A percentile compares a stretch with the other conserved stretches of the same genome.
phyloP scores from a whole-genome alignment of 129 eudicot genomes.

The Artemisia tridentata region DNA sequence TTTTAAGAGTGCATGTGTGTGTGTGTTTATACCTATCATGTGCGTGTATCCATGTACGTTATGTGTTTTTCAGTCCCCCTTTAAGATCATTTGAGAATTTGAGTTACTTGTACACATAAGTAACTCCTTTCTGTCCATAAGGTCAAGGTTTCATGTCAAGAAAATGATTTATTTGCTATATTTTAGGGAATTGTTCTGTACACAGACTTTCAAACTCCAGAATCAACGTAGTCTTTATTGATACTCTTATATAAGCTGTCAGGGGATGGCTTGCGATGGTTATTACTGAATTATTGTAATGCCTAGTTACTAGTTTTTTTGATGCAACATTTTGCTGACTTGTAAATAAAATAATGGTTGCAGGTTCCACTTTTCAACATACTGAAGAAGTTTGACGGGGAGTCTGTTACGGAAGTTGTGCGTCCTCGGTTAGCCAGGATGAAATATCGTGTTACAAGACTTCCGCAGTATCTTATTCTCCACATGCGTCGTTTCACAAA shows the following conservation, averaged over 20 bases:
- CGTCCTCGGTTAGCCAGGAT: conserved; percentile 94
- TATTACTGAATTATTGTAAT: neutral
- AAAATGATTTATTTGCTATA: neutral
- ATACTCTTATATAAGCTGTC: neutral
- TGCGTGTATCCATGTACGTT: neutral
- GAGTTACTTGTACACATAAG: neutral
- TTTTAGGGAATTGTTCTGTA: neutral
- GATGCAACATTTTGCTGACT: neutral
- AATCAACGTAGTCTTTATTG: neutral
- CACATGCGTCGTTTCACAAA: conserved; percentile 97
- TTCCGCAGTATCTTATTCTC: conserved; percentile 88
- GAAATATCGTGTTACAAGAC: conserved; percentile 87
- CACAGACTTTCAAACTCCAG: neutral
- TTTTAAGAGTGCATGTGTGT: no score
- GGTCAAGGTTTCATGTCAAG: neutral
- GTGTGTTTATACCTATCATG: neutral
- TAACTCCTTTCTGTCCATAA: neutral
- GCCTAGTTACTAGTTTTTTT: neutral
- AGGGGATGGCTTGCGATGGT: neutral
- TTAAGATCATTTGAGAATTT: neutral
- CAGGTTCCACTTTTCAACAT: conserved; percentile 98
- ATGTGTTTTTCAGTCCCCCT: neutral
- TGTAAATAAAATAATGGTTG: conserved; percentile 9
- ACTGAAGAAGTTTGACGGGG: conserved; percentile 96
- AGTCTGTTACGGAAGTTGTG: conserved; percentile 89